phyloP scores from a whole-genome alignment of 768 basidiomycete genomes.

The Holtermannia corniformis region DNA sequence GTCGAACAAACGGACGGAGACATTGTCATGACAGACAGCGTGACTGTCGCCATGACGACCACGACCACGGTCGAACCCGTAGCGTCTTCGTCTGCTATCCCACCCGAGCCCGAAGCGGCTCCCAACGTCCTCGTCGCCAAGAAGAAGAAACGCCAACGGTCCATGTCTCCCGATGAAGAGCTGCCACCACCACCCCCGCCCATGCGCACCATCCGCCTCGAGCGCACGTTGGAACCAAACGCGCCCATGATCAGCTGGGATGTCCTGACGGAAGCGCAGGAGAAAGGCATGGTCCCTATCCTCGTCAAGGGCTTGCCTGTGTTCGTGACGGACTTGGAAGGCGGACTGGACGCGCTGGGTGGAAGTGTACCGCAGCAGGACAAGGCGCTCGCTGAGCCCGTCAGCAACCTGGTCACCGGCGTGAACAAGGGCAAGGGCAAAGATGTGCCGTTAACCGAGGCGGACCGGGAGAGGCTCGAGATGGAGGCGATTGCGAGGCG shows the following conservation, averaged over 20 bases:
- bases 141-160: constrained; percentile 9
- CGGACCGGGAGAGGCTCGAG: background rate
- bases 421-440: background rate
- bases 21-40: background rate
- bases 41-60: constrained; percentile 6
- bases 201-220: constrained; percentile 28
- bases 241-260: constrained; percentile 24
- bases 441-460: background rate
- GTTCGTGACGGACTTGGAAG: constrained; percentile 1
- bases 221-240: constrained; percentile 5
- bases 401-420: constrained; percentile 14
- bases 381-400: constrained; percentile 39
- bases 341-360: background rate
- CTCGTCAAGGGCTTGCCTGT: background rate
- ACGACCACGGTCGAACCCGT: background rate
- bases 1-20: constrained; percentile 4
- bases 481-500: constrained; percentile 22
- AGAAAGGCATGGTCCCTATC: constrained; percentile 19
- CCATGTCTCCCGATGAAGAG: constrained; percentile 21
- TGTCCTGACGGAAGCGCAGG: constrained; percentile 23
- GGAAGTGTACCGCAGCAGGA: constrained; percentile 40
- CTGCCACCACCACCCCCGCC: constrained; percentile 32
- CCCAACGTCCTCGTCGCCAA: constrained; percentile 25
- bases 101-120: constrained; percentile 3
- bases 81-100: background rate